Conservation (phyloP, 2,329 filamentous ascomycete species). For the Ampelomyces quisqualis region DNA sequence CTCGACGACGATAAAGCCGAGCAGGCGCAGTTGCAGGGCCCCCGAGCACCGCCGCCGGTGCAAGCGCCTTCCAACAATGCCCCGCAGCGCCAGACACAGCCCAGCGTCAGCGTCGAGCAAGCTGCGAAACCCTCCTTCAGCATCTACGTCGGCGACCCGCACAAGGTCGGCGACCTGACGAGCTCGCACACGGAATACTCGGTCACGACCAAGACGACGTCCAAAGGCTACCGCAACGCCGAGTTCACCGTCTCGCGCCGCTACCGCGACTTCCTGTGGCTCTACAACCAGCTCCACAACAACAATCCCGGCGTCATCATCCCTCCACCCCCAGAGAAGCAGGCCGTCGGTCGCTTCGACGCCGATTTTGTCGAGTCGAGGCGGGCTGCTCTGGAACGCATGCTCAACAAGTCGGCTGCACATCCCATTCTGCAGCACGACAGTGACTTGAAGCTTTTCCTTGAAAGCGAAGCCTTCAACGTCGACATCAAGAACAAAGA, state of each 20-base stretch:
- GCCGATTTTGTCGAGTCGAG: constrained; percentile 94
- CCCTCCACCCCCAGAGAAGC: constrained; percentile 94
- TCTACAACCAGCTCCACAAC: constrained; percentile 89
- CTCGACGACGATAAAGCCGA: constrained; percentile 66
- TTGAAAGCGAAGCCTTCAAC: constrained; percentile 95
- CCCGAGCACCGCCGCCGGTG: constrained; percentile 66
- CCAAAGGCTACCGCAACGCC: constrained; percentile 88
- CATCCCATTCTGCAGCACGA: constrained; percentile 93
- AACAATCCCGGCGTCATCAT: constrained; percentile 96
- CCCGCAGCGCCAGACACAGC: constrained; percentile 58
- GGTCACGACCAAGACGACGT: constrained; percentile 92
- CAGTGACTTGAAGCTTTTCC: constrained; percentile 88
- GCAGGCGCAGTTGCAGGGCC: constrained; percentile 49
- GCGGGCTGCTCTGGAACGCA: constrained; percentile 88
- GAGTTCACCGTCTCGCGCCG: constrained; percentile 92
- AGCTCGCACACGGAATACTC: constrained; percentile 98
- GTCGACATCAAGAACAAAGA: constrained; percentile 98
- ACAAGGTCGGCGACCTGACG: constrained; percentile 95
- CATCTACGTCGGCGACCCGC: constrained; percentile 91
- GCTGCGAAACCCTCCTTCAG: constrained; percentile 89
- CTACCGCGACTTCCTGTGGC: constrained; percentile 96
- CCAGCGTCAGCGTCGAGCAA: constrained; percentile 88
- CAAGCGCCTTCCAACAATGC: constrained; percentile 53
- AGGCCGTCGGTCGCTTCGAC: constrained; percentile 94
- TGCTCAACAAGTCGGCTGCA: constrained; percentile 92